A percentile compares a stretch with the other conserved stretches of the same genome.
Evolutionary conservation across 1,139 yeast species (phyloP).

Genomic region (Ogataea hybrid): DNA sequence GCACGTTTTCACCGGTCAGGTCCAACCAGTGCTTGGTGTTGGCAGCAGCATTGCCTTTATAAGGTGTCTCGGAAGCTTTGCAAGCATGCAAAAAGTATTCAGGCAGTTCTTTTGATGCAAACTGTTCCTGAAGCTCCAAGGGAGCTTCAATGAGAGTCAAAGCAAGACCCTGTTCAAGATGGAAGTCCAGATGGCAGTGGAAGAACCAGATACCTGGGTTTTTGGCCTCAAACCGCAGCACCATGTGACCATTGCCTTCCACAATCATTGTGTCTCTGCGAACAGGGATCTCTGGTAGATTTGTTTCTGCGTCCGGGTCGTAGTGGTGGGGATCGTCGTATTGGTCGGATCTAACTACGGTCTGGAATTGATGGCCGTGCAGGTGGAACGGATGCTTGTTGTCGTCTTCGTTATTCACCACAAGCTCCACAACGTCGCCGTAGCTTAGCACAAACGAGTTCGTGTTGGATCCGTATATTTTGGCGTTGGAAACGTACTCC

Average conservation of each 20-base stretch:
- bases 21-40: slow-evolving; percentile 50
- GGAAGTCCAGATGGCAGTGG: slow-evolving; percentile 86
- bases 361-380: slow-evolving; percentile 77
- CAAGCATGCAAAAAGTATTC: slow-evolving; percentile 51
- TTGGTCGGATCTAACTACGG: slow-evolving; percentile 55
- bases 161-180: slow-evolving; percentile 75
- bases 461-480: slow-evolving; percentile 67
- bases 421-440: slow-evolving; percentile 64
- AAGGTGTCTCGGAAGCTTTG: slow-evolving; percentile 40
- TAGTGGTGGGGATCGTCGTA: slow-evolving; percentile 54
- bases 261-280: slow-evolving; percentile 65
- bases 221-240: slow-evolving; percentile 64
- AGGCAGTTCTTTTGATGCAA: slow-evolving; percentile 32
- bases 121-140: slow-evolving; percentile 41
- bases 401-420: slow-evolving; percentile 67
- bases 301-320: slow-evolving; percentile 41
- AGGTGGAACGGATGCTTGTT: slow-evolving; percentile 83
- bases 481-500: slow-evolving; percentile 42
- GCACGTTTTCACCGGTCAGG: slow-evolving; percentile 55
- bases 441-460: slow-evolving; percentile 58
- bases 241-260: slow-evolving; percentile 63
- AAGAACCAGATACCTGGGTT: slow-evolving; percentile 87
- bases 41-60: slow-evolving; percentile 72
- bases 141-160: slow-evolving; percentile 69
- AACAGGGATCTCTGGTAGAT: slow-evolving; percentile 58